phyloP scores from a whole-genome alignment of 257 asterid genomes.

The Catharanthus roseus region DNA sequence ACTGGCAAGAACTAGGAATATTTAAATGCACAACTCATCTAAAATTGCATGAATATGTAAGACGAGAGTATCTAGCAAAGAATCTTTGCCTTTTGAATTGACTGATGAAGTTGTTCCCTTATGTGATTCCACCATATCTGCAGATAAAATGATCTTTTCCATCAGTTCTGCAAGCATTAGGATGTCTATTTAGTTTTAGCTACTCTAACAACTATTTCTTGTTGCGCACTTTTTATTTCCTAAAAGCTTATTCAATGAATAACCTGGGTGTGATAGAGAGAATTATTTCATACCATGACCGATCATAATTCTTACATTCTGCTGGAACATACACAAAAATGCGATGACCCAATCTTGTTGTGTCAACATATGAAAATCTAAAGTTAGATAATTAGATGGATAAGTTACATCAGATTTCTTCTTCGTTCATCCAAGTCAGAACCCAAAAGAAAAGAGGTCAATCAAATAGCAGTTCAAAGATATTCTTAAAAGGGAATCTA shows the following conservation, averaged over 20 bases:
- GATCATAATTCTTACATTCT: neutral
- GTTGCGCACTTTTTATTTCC: neutral
- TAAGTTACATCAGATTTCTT: neutral
- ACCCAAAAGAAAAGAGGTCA: neutral
- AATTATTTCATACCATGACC: neutral
- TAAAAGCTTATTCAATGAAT: neutral
- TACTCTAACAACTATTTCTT: neutral
- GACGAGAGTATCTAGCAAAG: slow-evolving; percentile 46
- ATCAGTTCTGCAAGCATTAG: slow-evolving; percentile 25
- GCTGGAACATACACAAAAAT: neutral
- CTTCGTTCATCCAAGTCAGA: neutral
- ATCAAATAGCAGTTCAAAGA: neutral
- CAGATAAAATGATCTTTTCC: slow-evolving; percentile 9
- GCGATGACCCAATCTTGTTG: neutral
- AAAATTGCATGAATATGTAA: slow-evolving; percentile 6
- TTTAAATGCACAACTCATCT: neutral
- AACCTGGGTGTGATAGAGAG: neutral
- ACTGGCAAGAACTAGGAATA: neutral
- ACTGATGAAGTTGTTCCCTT: slow-evolving; percentile 43
- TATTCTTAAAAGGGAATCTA: neutral
- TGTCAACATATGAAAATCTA: neutral
- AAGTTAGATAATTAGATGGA: neutral
- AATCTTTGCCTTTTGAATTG: slow-evolving; percentile 42
- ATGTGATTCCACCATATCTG: slow-evolving; percentile 54
- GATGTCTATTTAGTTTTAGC: neutral